Conservation (phyloP, 2,329 filamentous ascomycete species). For the Gnomoniopsis smithogilvyi region DNA sequence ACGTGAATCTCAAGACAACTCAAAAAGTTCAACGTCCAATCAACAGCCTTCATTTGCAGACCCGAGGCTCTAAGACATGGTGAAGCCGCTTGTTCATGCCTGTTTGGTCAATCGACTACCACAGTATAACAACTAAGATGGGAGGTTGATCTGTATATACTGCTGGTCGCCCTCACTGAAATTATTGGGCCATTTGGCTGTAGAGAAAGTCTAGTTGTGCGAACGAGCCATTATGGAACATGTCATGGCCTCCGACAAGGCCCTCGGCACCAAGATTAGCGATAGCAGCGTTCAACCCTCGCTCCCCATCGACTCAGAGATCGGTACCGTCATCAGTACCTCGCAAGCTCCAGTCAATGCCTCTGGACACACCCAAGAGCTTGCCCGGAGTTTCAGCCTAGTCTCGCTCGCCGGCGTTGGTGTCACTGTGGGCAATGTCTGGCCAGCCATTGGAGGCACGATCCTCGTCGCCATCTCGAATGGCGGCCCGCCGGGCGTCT, state of each 20-base stretch:
- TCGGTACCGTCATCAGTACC: background rate
- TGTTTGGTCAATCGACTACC: too few relatives aligned
- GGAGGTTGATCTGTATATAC: background rate
- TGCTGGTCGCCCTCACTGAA: too few relatives aligned
- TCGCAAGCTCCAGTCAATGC: constrained; percentile 31
- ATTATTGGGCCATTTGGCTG: too few relatives aligned
- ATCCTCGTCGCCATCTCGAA: constrained; percentile 53
- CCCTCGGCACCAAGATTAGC: background rate
- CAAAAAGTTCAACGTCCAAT: background rate
- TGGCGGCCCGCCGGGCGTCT: constrained; percentile 58
- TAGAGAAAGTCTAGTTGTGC: background rate
- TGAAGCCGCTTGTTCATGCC: too few relatives aligned
- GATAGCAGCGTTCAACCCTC: background rate
- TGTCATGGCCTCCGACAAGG: background rate
- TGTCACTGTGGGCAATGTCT: constrained; percentile 40
- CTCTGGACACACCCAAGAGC: constrained; percentile 38
- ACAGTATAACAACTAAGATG: background rate
- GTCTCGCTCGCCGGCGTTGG: constrained; percentile 39
- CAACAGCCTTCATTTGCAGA: too few relatives aligned
- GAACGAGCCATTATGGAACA: background rate
- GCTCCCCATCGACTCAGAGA: constrained; percentile 2
- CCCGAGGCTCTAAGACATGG: too few relatives aligned
- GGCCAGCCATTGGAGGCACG: constrained; percentile 41
- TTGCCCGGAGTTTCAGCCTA: constrained; percentile 36
- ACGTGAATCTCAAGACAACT: background rate